These are phyloP conservation scores for Phytophthora agathidicida DNA, from an alignment of 352 stramenopile genomes.

Conservation along the genomic window DNA sequence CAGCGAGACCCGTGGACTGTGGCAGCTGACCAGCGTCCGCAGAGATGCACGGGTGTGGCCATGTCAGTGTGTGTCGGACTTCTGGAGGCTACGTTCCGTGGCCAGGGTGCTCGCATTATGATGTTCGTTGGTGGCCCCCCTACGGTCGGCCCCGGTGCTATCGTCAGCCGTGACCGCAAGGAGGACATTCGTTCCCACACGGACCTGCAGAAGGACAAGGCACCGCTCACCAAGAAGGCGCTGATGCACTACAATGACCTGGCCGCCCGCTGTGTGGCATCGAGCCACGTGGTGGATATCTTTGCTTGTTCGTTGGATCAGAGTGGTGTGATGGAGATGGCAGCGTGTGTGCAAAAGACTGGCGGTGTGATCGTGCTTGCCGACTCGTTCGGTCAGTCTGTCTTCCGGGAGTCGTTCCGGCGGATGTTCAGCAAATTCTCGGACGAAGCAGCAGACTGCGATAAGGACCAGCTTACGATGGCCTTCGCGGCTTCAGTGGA, in stretches of 20 bases:
- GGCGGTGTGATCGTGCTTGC: slow-evolving; percentile 98
- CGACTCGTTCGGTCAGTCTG: slow-evolving; percentile 98
- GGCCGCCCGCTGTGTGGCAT: slow-evolving; percentile 90
- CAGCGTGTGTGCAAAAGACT: slow-evolving; percentile 96
- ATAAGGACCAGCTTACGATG: slow-evolving; percentile 97
- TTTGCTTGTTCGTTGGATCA: slow-evolving; percentile 99
- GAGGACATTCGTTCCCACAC: slow-evolving; percentile 98
- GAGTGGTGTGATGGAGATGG: slow-evolving; percentile 99
- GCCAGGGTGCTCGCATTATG: slow-evolving; percentile 97
- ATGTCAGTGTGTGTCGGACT: slow-evolving; percentile 96
- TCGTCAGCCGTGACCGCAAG: slow-evolving; percentile 95
- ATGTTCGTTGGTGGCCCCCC: slow-evolving; percentile 98
- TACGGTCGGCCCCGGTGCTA: slow-evolving; percentile 95
- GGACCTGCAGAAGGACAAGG: slow-evolving; percentile 95
- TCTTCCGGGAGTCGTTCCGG: slow-evolving; percentile 99
- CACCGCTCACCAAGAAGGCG: slow-evolving; percentile 94
- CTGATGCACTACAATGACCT: slow-evolving; percentile 96
- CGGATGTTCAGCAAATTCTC: slow-evolving; percentile 98
- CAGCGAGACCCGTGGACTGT: slow-evolving; percentile 98
- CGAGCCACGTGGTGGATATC: slow-evolving; percentile 98
- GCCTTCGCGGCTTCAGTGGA: slow-evolving; percentile 95
- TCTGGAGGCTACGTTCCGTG: slow-evolving; percentile 95
- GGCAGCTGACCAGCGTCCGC: slow-evolving; percentile 93
- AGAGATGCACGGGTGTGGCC: slow-evolving; percentile 97
- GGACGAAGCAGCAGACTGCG: slow-evolving; percentile 93